A percentile compares a stretch with the other conserved stretches of the same genome.
Evolutionary conservation across 352 stramenopile genomes (phyloP).

Genomic region (Globisporangium canariense): DNA sequence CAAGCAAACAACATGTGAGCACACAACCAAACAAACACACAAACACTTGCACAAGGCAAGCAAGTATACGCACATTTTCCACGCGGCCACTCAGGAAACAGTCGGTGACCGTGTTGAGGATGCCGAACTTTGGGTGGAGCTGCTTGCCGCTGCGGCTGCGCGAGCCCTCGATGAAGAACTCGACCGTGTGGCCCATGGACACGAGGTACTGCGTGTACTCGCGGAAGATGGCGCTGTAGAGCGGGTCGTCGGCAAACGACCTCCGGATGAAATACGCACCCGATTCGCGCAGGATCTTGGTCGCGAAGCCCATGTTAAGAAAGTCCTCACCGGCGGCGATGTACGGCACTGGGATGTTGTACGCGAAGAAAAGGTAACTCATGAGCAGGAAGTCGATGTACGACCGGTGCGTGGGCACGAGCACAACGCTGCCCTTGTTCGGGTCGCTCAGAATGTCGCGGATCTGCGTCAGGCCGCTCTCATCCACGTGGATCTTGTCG

Average conservation of each 20-base stretch:
- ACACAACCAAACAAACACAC: neutral
- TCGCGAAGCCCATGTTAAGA: slow-evolving; percentile 65
- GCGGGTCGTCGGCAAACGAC: slow-evolving; percentile 65
- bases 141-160: slow-evolving; percentile 83
- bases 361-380: slow-evolving; percentile 87
- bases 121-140: slow-evolving; percentile 77
- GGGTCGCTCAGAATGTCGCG: slow-evolving; percentile 46
- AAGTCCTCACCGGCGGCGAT: slow-evolving; percentile 82
- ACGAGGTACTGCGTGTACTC: slow-evolving; percentile 84
- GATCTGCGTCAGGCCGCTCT: slow-evolving; percentile 65
- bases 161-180: slow-evolving; percentile 87
- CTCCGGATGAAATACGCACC: slow-evolving; percentile 81
- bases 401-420: slow-evolving; percentile 83
- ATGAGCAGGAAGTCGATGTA: slow-evolving; percentile 86
- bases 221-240: slow-evolving; percentile 77
- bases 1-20: slow-evolving; percentile 5
- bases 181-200: slow-evolving; percentile 68
- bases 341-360: slow-evolving; percentile 84
- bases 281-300: slow-evolving; percentile 58
- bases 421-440: slow-evolving; percentile 56
- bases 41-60: neutral
- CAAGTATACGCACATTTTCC: slow-evolving; percentile 54
- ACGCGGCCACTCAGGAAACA: slow-evolving; percentile 65
- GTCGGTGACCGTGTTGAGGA: slow-evolving; percentile 70
- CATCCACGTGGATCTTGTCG: slow-evolving; percentile 85